A percentile compares a stretch with the other conserved stretches of the same genome.
Evolutionary conservation across 2,329 filamentous ascomycete species (phyloP).

Genomic region (Ophiocordyceps unilateralis): DNA sequence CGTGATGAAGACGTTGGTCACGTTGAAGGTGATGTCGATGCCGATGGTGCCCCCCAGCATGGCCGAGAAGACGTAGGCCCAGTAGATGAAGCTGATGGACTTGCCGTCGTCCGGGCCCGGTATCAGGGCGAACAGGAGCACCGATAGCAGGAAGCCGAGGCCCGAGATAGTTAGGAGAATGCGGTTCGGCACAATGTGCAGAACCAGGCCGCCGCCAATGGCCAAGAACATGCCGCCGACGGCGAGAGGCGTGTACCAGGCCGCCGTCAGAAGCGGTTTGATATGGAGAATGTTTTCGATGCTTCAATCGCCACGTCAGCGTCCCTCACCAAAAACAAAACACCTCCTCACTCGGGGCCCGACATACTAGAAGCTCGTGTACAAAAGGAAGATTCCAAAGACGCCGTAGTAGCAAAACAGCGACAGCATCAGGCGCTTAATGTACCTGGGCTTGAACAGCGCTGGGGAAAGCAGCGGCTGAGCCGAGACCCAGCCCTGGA

Average conservation of each 20-base stretch:
- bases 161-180: conserved; percentile 45
- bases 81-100: conserved; percentile 30
- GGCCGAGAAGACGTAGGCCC: conserved; percentile 56
- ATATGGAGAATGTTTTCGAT: conserved; percentile 42
- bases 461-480: conserved; percentile 54
- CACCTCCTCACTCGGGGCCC: not conserved
- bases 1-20: conserved; percentile 63
- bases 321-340: too few relatives aligned
- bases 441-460: conserved; percentile 51
- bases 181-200: conserved; percentile 48
- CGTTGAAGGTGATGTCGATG: conserved; percentile 59
- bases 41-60: conserved; percentile 55
- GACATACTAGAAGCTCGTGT: conserved; percentile 48
- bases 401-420: conserved; percentile 53
- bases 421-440: conserved; percentile 43
- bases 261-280: conserved; percentile 44
- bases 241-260: conserved; percentile 52
- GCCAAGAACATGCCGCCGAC: conserved; percentile 51
- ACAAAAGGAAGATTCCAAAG: conserved; percentile 52
- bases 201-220: conserved; percentile 43
- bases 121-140: conserved; percentile 46
- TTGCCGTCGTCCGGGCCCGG: conserved; percentile 30
- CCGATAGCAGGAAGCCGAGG: conserved; percentile 37
- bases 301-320: conserved; percentile 14
- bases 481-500: conserved; percentile 53